These are phyloP conservation scores for Euphorbia lathyris DNA, from an alignment of 345 rosid genomes.

Conservation along the genomic window DNA sequence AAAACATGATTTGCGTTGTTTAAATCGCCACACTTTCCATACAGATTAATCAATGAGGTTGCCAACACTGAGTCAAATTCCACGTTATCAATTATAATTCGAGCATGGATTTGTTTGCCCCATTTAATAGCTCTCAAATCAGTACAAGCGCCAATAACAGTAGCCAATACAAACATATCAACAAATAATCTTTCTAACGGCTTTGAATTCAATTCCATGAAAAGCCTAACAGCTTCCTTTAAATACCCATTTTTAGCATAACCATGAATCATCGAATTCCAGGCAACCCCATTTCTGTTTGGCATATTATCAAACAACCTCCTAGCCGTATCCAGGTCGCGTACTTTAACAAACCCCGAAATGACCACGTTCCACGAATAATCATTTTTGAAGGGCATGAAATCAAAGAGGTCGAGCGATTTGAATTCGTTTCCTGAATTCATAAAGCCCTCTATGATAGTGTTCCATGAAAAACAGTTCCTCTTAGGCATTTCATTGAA, in stretches of 20 bases:
- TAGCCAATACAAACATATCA: conserved; percentile 56
- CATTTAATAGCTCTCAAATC: conserved; percentile 47
- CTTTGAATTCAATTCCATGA: conserved; percentile 41
- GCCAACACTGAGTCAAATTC: conserved; percentile 49
- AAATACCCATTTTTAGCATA: conserved; percentile 42
- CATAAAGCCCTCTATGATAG: conserved; percentile 64
- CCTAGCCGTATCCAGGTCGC: conserved; percentile 50
- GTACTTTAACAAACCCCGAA: conserved; percentile 58
- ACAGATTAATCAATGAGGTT: conserved; percentile 65
- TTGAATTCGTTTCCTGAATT: conserved; percentile 37
- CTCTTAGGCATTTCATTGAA: conserved; percentile 67
- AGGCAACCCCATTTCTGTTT: conserved; percentile 44
- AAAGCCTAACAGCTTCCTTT: conserved; percentile 52
- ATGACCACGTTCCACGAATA: conserved; percentile 74
- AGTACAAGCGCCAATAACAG: conserved; percentile 60
- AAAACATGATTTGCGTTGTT: conserved; percentile 46
- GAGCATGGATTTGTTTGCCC: conserved; percentile 78
- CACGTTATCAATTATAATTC: conserved; percentile 39
- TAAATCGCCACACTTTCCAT: conserved; percentile 70
- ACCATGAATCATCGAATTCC: conserved; percentile 65
- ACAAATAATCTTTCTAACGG: conserved; percentile 27
- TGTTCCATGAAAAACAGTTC: conserved; percentile 72
- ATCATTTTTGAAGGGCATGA: conserved; percentile 50
- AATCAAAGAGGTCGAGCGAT: conserved; percentile 42
- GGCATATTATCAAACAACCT: conserved; percentile 64